Evolutionary conservation across 208 protist species (phyloP), one percentile per base, ranked within the genome.

Genomic region (Trypanosoma avium): DNA sequence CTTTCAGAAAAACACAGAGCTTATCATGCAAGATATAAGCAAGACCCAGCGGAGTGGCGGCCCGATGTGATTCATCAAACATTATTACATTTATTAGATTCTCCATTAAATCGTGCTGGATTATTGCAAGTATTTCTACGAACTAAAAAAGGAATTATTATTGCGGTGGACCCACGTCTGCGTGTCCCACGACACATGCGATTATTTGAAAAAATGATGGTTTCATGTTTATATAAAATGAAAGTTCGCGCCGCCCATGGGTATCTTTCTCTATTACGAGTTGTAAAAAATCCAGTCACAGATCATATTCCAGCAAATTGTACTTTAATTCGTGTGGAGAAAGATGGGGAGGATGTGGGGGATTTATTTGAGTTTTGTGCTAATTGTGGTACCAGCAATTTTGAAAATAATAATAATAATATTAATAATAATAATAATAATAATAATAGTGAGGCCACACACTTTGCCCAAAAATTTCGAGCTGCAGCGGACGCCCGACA

Each of bases 11-110:
- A 98, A 36, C 98, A 99, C 80, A 68, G 84, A 12, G 71, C 73
- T 45, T 90, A 99, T 68, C 78, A 99, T 67, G 82, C 80, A n/a
- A 97, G 98, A 61, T 70, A 95, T 77, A 88, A 97, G 36, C 82
- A 92, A 55, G 93, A 99, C 67, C 86, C 94, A 6, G 90, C 92
- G 0, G 95, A 99, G 59, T 95, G 86, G 76, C 89, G 98, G 46
- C 98, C 98, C 7, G 98, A 99, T 77, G 99, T 99, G 33, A 81
- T 97, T 22, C 98, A 99, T 71, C 98, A 99, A 87, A 98, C 96
- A 64, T 79, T 99, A 21, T 80, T 99, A 35, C 95, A 98, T 43
- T 82, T 99, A 17, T 86, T 99, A 12, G 99, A 99, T 77, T 98
- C 87, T 54, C 97, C 99, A 10, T 71, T 99, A 6, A 99, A 99